Conservation (phyloP, 2,329 filamentous ascomycete species). For the Septoria linicola region DNA sequence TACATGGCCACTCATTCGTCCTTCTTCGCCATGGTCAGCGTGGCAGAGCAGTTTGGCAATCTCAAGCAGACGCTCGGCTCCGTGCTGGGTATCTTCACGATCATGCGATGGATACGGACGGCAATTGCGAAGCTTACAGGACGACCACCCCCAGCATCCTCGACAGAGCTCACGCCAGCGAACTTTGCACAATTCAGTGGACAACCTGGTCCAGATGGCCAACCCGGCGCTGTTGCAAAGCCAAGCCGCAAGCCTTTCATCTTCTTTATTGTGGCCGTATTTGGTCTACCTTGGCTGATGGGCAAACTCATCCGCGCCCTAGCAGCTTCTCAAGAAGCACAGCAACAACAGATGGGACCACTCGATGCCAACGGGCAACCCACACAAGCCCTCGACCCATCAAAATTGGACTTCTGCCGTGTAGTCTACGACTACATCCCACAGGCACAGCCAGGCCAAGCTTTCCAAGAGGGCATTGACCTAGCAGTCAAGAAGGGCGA, state of each 20-base stretch:
- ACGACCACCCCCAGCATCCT: conserved; percentile 82
- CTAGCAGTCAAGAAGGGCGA: conserved; percentile 92
- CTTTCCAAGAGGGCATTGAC: conserved; percentile 66
- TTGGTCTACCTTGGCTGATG: conserved; percentile 95
- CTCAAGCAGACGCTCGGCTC: conserved; percentile 90
- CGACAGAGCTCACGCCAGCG: conserved; percentile 80
- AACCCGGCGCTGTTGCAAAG: conserved; percentile 58
- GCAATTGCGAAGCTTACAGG: conserved; percentile 90
- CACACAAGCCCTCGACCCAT: conserved; percentile 67
- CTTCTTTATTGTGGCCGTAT: conserved; percentile 91
- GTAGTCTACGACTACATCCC: conserved; percentile 92
- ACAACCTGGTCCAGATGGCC: conserved; percentile 60
- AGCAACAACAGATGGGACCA: conserved; percentile 58
- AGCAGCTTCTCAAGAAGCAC: conserved; percentile 79
- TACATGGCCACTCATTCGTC: conserved; percentile 99
- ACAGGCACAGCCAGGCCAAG: conserved; percentile 56
- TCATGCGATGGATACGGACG: conserved; percentile 92
- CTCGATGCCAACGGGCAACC: conserved; percentile 46
- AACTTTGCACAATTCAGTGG: conserved; percentile 89
- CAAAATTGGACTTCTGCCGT: conserved; percentile 94
- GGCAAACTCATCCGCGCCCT: conserved; percentile 88
- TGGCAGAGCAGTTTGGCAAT: conserved; percentile 95
- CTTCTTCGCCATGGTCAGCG: conserved; percentile 98
- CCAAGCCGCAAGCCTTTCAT: conserved; percentile 94
- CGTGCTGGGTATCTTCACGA: conserved; percentile 88